phyloP scores from a whole-genome alignment of 805 yeast species.

The Barnettozyma botsteinii region DNA sequence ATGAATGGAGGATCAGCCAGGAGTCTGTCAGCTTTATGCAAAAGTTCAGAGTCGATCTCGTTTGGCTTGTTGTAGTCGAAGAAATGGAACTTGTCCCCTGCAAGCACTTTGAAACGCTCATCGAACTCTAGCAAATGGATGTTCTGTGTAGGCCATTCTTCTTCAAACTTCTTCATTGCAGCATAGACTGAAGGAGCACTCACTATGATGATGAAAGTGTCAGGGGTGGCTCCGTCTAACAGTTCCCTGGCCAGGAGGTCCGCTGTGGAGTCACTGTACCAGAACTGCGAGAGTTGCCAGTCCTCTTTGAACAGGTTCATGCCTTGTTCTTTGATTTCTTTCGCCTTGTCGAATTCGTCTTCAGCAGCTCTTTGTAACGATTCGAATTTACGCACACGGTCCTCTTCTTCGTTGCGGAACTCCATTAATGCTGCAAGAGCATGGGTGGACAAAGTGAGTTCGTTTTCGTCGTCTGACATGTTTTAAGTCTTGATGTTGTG shows the following conservation, averaged over 20 bases:
- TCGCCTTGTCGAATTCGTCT: slow-evolving; percentile 26
- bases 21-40: slow-evolving; percentile 61
- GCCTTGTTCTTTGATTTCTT: slow-evolving; percentile 32
- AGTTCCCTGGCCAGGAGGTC: slow-evolving; percentile 60
- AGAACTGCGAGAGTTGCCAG: slow-evolving; percentile 92
- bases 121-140: slow-evolving; percentile 78
- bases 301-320: slow-evolving; percentile 83
- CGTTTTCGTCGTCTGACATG: slow-evolving; percentile 9
- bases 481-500: too few species aligned
- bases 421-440: slow-evolving; percentile 51
- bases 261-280: slow-evolving; percentile 75
- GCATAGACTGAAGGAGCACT: slow-evolving; percentile 94
- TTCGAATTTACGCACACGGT: slow-evolving; percentile 55
- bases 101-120: slow-evolving; percentile 65
- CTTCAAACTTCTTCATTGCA: slow-evolving; percentile 55
- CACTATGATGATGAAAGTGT: slow-evolving; percentile 67
- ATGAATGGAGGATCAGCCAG: slow-evolving; percentile 87
- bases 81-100: slow-evolving; percentile 63
- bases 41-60: slow-evolving; percentile 43
- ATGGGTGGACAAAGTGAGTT: slow-evolving; percentile 35
- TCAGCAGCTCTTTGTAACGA: slow-evolving; percentile 65
- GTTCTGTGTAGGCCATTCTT: slow-evolving; percentile 55
- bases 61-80: slow-evolving; percentile 75
- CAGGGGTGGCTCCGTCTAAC: slow-evolving; percentile 67
- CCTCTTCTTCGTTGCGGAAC: slow-evolving; percentile 55